A percentile compares a stretch with the other conserved stretches of the same genome.
Conservation (phyloP, 352 stramenopile species). For the Halophytophthora batemanensis region DNA sequence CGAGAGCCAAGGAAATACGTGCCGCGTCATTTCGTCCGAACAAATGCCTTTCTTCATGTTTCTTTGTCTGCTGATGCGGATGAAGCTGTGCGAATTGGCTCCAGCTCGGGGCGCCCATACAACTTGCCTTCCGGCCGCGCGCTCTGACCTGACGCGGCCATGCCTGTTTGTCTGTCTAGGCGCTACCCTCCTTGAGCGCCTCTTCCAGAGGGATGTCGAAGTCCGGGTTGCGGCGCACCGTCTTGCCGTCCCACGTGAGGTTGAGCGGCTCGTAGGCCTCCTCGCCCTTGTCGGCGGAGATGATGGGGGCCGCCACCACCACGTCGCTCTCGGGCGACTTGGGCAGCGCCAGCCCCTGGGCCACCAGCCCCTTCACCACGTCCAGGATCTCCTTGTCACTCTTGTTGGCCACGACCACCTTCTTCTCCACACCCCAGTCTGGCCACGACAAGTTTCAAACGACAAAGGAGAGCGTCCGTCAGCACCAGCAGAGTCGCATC, state of each 20-base stretch:
- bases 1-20: neutral
- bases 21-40: neutral
- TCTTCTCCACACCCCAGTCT: slow-evolving; percentile 84
- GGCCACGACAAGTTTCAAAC: no score
- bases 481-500: no score
- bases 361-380: slow-evolving; percentile 73
- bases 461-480: no score
- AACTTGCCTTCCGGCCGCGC: slow-evolving; percentile 9
- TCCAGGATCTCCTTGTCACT: slow-evolving; percentile 78
- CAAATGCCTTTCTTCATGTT: slow-evolving; percentile 4
- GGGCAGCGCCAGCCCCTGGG: slow-evolving; percentile 64
- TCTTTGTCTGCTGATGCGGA: neutral
- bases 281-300: slow-evolving; percentile 65
- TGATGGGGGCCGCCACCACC: slow-evolving; percentile 64
- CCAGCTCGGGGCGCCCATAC: no score
- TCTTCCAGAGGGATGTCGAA: slow-evolving; percentile 79
- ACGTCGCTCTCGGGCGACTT: slow-evolving; percentile 88
- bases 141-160: neutral
- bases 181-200: slow-evolving; percentile 49
- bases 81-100: no score
- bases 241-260: slow-evolving; percentile 82
- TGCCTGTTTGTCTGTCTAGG: slow-evolving; percentile 4
- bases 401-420: slow-evolving; percentile 83
- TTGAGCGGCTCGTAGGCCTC: slow-evolving; percentile 79
- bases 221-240: slow-evolving; percentile 73